phyloP scores from a whole-genome alignment of 441 rosid species.

The Capsella rubella region DNA sequence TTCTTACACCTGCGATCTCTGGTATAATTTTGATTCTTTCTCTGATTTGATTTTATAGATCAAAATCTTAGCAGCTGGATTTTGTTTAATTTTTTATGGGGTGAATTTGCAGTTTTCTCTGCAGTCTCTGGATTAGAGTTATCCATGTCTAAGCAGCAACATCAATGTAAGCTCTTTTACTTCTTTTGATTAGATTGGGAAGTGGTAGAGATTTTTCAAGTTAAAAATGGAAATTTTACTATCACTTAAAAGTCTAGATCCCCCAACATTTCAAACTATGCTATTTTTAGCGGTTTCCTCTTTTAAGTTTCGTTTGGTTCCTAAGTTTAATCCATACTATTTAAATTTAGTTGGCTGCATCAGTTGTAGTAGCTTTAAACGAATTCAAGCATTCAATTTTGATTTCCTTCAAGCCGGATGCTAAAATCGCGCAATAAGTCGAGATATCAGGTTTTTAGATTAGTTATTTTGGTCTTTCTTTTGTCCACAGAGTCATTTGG shows the following conservation, averaged over 20 bases:
- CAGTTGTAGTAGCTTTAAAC: neutral
- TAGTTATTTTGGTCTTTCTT: slow-evolving; percentile 1
- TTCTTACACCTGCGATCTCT: slow-evolving; percentile 71
- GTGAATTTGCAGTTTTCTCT: slow-evolving; percentile 62
- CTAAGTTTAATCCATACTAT: neutral
- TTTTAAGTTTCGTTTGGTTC: slow-evolving; percentile 6
- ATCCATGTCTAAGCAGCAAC: slow-evolving; percentile 70
- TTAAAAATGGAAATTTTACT: slow-evolving; percentile 23
- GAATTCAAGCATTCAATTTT: neutral
- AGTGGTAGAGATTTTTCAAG: neutral
- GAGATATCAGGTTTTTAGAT: neutral
- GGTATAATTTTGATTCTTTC: slow-evolving; percentile 37
- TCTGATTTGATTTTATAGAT: neutral
- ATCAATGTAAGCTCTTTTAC: slow-evolving; percentile 58
- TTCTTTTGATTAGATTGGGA: neutral
- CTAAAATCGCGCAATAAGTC: neutral
- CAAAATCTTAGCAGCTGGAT: slow-evolving; percentile 10
- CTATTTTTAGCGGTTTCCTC: slow-evolving; percentile 17
- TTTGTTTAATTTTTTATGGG: slow-evolving; percentile 21
- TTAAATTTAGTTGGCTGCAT: slow-evolving; percentile 3
- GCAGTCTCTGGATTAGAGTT: slow-evolving; percentile 77
- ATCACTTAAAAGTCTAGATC: neutral
- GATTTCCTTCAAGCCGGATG: neutral
- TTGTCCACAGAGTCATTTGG: neutral
- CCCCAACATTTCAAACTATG: slow-evolving; percentile 9